phyloP scores from a whole-genome alignment of 2,329 filamentous ascomycete genomes.

The Fusarium pseudonygamai region DNA sequence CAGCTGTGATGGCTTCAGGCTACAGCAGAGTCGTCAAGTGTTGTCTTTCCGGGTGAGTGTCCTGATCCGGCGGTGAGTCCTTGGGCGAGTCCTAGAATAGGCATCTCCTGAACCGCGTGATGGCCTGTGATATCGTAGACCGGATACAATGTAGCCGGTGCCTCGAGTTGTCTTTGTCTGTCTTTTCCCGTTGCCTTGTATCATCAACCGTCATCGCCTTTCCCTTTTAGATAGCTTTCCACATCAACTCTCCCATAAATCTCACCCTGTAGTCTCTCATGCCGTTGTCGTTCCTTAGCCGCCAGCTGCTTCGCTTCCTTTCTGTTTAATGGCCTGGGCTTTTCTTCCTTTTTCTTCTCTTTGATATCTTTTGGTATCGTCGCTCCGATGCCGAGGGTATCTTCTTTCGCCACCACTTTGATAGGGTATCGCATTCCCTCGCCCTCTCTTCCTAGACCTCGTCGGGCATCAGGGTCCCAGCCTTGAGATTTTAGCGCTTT shows the following conservation, averaged over 20 bases:
- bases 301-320: constrained; percentile 73
- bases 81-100: constrained; percentile 12
- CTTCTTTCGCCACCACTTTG: constrained; percentile 75
- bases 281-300: constrained; percentile 68
- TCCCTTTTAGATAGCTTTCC: constrained; percentile 73
- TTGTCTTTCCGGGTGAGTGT: background rate
- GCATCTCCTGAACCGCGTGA: background rate
- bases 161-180: background rate
- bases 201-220: constrained; percentile 40
- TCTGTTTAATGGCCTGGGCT: constrained; percentile 68
- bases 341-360: constrained; percentile 55
- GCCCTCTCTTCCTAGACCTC: constrained; percentile 75
- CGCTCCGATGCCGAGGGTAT: constrained; percentile 78
- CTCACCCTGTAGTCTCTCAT: constrained; percentile 71
- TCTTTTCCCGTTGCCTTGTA: background rate
- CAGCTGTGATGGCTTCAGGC: background rate
- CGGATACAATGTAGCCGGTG: background rate
- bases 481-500: constrained; percentile 72
- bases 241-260: constrained; percentile 82
- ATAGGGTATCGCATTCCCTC: constrained; percentile 81
- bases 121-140: background rate
- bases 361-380: constrained; percentile 51
- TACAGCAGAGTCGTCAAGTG: too few species aligned
- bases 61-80: constrained; percentile 4
- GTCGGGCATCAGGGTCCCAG: constrained; percentile 78